phyloP scores from a whole-genome alignment of 345 rosid genomes.

The Carallia brachiata region DNA sequence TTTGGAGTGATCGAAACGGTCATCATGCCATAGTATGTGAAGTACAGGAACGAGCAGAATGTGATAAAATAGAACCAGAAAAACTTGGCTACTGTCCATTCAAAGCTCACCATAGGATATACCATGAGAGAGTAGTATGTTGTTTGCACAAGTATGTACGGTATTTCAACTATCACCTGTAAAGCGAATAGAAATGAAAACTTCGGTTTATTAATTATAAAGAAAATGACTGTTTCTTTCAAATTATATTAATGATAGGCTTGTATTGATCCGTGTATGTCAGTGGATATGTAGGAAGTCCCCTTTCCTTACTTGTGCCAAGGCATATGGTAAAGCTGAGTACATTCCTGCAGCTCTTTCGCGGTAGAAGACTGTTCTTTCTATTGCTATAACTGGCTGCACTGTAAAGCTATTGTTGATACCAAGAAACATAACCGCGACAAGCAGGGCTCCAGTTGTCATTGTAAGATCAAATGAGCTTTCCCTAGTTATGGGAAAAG shows the following conservation, averaged over 20 bases:
- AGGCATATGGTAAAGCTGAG: conserved; percentile 50
- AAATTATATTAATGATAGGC: too few species aligned
- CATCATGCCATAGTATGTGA: conserved; percentile 98
- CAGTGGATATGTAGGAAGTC: too few species aligned
- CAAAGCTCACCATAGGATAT: conserved; percentile 73
- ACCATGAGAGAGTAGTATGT: conserved; percentile 57
- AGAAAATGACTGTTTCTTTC: too few species aligned
- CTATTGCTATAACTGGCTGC: conserved; percentile 49
- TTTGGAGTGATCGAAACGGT: conserved; percentile 81
- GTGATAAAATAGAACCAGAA: conserved; percentile 78
- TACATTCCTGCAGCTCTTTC: conserved; percentile 66
- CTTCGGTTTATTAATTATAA: too few species aligned
- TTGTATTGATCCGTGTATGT: too few species aligned
- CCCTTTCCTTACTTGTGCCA: conserved; percentile 45
- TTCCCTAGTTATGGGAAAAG: conserved; percentile 20
- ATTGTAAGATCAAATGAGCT: conserved; percentile 37
- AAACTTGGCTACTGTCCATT: conserved; percentile 75
- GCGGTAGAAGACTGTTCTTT: conserved; percentile 60
- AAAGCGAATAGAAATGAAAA: too few species aligned
- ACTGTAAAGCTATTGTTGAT: conserved; percentile 45
- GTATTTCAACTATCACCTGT: conserved; percentile 70
- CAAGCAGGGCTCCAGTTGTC: conserved; percentile 50
- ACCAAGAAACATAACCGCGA: conserved; percentile 47
- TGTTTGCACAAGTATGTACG: conserved; percentile 66
- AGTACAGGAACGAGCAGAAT: conserved; percentile 89